Evolutionary conservation across 2,329 filamentous ascomycete genomes (phyloP), one percentile per base, ranked within the genome.

Genomic region (Talaromyces sp.): DNA sequence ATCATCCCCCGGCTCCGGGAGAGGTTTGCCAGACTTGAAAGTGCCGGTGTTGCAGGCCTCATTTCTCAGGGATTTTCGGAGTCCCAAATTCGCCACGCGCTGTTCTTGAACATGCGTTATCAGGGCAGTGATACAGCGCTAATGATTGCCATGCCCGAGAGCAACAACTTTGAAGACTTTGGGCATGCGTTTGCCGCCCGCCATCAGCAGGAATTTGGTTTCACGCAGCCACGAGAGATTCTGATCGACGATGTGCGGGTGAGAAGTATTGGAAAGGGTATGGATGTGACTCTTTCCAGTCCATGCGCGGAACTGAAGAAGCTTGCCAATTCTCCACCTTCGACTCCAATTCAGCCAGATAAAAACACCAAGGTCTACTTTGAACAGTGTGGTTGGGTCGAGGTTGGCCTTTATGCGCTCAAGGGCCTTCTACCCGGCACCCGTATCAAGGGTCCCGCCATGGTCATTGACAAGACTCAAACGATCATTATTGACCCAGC

Each of bases 401-500:
- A 71, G 11, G 33, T 37, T 37, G 33, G 33, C 33, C 33, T 37
- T 37, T 37, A 37, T 37, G 11, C 33, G 33, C 3, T 68, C 69
- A 1, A 67, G 64, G 2, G 65, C 76, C 3, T 75, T 71, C 55
- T 67, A 66, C 6, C 69, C 75, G 7, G 67, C 66, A 7, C 44
- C 64, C 11, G 62, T 75, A 1, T 48, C 65, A 5, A 65, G 65
- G 76, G 75, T 0, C 76, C 77, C 0, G 75, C 76, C 0, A 63
- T 71, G 75, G 84, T 96, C 65, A 92, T 92, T 2, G 93, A 79
- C 59, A 69, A 77, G 35, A 79, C 77, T 0, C 93, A 97, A 76
- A 98, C 93, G 0, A 95, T 98, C 66, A 91, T 97, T 0, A 87
- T 97, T 2, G 90, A 91, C 0, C 93, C 93, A 0, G 85, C 84